Conservation (phyloP, 331 rosid genomes). For the Arachis monticola region DNA sequence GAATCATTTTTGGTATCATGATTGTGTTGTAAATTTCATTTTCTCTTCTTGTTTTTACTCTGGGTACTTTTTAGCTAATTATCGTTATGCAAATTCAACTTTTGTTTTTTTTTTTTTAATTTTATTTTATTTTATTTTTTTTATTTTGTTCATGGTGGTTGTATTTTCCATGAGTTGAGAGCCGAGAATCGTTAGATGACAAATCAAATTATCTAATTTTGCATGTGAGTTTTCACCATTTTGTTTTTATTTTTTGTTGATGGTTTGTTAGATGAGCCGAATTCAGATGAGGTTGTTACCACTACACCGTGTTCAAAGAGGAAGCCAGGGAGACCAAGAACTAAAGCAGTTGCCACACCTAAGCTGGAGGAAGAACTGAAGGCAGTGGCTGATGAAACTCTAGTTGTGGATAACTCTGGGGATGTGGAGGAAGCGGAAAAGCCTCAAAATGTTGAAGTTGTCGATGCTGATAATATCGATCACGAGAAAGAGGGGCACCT, state of each 20-base stretch:
- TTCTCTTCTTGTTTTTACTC: slow-evolving; percentile 8
- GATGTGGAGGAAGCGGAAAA: slow-evolving; percentile 37
- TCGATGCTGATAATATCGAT: slow-evolving; percentile 16
- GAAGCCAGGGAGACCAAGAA: slow-evolving; percentile 48
- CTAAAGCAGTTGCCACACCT: slow-evolving; percentile 33
- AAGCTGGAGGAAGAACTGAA: slow-evolving; percentile 41
- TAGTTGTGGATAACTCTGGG: slow-evolving; percentile 31
- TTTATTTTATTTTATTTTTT: no score
- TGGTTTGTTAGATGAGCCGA: slow-evolving; percentile 42
- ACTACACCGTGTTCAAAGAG: slow-evolving; percentile 37
- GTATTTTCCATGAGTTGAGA: no score
- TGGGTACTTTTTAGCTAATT: slow-evolving; percentile 5
- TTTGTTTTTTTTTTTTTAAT: background rate
- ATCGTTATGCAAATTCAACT: background rate
- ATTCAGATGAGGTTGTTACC: slow-evolving; percentile 36
- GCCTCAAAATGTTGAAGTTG: slow-evolving; percentile 35
- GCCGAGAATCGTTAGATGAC: no score
- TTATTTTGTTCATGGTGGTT: no score
- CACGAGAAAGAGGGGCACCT: slow-evolving; percentile 17
- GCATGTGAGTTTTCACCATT: no score
- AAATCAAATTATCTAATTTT: no score
- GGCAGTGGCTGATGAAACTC: slow-evolving; percentile 47
- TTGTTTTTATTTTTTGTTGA: slow-evolving; percentile 3
- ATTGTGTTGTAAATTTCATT: slow-evolving; percentile 1
- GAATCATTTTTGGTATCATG: background rate